phyloP scores from a whole-genome alignment of 768 basidiomycete species.

The Tylopilus vinaceipallidus region DNA sequence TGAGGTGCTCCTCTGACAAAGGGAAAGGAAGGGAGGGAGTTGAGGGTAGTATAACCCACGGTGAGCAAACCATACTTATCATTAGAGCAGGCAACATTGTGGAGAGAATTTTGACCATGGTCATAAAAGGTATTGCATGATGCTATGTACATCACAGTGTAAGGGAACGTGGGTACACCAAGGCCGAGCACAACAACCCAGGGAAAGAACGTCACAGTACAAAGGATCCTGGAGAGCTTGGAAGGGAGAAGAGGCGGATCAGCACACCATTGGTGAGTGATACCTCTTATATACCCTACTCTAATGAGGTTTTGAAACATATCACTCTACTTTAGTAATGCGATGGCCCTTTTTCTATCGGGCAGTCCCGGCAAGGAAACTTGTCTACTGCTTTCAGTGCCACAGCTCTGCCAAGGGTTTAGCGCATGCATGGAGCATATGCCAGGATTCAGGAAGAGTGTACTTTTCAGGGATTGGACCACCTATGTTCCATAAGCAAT shows the following conservation, averaged over 20 bases:
- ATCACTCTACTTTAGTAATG: background rate
- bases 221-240: background rate
- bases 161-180: background rate
- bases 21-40: conserved; percentile 55
- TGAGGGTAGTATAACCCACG: conserved; percentile 46
- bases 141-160: conserved; percentile 21
- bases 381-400: background rate
- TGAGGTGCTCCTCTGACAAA: conserved; percentile 55
- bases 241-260: background rate
- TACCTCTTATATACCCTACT: conserved; percentile 1
- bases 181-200: conserved; percentile 7
- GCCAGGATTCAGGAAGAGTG: background rate
- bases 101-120: conserved; percentile 37
- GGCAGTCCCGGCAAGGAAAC: background rate
- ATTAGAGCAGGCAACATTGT: conserved; percentile 49
- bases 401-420: background rate
- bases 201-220: conserved; percentile 9
- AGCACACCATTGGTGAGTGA: background rate
- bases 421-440: background rate
- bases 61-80: conserved; percentile 51
- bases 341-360: background rate
- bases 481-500: no score
- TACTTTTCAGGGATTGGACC: background rate
- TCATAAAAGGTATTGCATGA: conserved; percentile 54
- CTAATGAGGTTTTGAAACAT: background rate